Conservation (phyloP, 257 asterid genomes). For the Apocynum venetum region DNA sequence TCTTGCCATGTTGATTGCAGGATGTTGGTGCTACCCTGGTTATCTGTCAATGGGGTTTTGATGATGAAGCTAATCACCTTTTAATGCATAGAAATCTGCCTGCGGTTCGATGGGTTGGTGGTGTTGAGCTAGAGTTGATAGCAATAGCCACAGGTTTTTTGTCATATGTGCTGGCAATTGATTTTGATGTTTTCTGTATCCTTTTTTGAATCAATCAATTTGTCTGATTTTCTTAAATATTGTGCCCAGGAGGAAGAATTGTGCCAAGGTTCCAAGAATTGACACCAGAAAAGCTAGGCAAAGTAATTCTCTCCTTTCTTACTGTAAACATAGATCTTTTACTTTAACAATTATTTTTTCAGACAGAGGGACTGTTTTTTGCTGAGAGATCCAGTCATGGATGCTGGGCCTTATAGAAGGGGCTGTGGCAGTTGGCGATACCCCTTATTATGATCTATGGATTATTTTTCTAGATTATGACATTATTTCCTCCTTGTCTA, state of each 20-base stretch:
- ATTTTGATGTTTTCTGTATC: not conserved
- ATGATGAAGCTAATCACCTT: constrained; percentile 96
- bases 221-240: constrained; percentile 4
- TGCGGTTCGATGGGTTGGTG: constrained; percentile 98
- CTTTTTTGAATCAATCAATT: not conserved
- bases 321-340: not conserved
- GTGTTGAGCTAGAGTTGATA: constrained; percentile 90
- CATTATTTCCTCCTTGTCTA: not conserved
- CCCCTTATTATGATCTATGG: not conserved
- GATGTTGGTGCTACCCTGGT: constrained; percentile 95
- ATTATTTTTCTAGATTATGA: not conserved
- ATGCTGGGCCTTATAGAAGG: no score
- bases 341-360: not conserved
- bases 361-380: not conserved
- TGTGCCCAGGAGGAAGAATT: constrained; percentile 81
- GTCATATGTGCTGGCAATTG: not conserved
- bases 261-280: constrained; percentile 97
- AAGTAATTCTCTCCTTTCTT: constrained; percentile 32
- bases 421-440: no score
- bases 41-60: constrained; percentile 99
- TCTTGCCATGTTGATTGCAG: constrained; percentile 39
- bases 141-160: constrained; percentile 91
- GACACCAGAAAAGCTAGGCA: constrained; percentile 86
- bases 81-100: constrained; percentile 89
- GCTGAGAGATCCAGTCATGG: no score